These are phyloP conservation scores for Lactarius deliciosus DNA, from an alignment of 768 basidiomycete genomes.

Conservation along the genomic window DNA sequence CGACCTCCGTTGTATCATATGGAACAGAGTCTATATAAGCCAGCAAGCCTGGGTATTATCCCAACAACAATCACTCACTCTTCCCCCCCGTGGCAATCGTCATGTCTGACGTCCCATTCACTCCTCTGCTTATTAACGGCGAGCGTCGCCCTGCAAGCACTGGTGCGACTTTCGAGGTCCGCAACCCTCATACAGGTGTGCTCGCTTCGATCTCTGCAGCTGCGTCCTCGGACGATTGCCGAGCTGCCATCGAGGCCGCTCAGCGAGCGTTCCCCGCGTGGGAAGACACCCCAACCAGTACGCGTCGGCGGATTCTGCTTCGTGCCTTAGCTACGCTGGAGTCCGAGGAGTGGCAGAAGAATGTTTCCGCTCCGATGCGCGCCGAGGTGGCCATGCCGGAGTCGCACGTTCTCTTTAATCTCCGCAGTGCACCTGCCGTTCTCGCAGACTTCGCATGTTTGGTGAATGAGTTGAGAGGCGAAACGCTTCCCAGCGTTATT, in stretches of 20 bases:
- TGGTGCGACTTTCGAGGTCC: conserved; percentile 46
- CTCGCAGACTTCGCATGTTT: conserved; percentile 40
- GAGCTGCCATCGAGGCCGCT: conserved; percentile 21
- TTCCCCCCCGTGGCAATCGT: not conserved
- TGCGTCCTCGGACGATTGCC: conserved; percentile 38
- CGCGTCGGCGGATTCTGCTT: conserved; percentile 19
- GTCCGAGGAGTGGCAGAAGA: conserved; percentile 21
- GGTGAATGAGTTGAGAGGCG: conserved; percentile 43
- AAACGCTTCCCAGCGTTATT: conserved; percentile 43
- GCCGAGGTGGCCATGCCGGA: conserved; percentile 12
- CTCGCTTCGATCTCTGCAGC: conserved; percentile 49
- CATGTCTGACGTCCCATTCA: conserved; percentile 11
- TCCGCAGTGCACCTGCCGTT: conserved; percentile 29
- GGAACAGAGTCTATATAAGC: too few relatives aligned
- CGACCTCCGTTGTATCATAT: too few relatives aligned
- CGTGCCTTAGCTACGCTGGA: conserved; percentile 13
- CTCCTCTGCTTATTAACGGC: conserved; percentile 44
- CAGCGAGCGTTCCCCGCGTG: conserved; percentile 25
- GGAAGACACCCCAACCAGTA: conserved; percentile 11
- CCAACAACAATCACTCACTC: too few relatives aligned
- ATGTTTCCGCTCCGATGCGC: conserved; percentile 2
- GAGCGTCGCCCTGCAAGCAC: conserved; percentile 39
- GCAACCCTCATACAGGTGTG: conserved; percentile 43
- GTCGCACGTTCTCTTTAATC: conserved; percentile 32
- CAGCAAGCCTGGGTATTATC: too few relatives aligned